Evolutionary conservation across 331 rosid genomes (phyloP).

Genomic region (Pyracantha coccinea): DNA sequence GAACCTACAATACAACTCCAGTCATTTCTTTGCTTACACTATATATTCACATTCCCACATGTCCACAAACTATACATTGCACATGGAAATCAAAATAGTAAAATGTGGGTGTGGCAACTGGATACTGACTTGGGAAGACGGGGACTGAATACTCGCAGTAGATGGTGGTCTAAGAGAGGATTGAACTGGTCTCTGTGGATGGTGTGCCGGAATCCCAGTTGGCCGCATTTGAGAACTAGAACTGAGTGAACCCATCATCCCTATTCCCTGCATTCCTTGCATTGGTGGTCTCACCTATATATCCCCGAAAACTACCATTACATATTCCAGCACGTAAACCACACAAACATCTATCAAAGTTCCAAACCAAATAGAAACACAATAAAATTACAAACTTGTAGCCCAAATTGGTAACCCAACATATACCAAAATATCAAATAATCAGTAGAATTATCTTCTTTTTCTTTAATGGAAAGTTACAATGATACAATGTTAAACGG

Average conservation of each 20-base stretch:
- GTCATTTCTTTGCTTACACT: not conserved
- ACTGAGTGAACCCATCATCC: slow-evolving; percentile 72
- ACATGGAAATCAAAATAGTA: not conserved
- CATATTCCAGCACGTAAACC: slow-evolving; percentile 3
- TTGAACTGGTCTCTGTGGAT: slow-evolving; percentile 66
- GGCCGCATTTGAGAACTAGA: slow-evolving; percentile 73
- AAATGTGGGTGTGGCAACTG: not conserved
- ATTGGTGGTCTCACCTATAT: slow-evolving; percentile 53
- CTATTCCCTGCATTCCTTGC: slow-evolving; percentile 62
- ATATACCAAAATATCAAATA: not conserved
- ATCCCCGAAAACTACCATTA: not conserved
- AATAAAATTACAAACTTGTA: not conserved
- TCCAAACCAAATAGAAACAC: not conserved
- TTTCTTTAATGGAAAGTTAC: not conserved
- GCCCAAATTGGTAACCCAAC: not conserved
- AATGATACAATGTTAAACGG: not conserved
- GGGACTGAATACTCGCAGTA: slow-evolving; percentile 42
- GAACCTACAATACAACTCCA: not conserved
- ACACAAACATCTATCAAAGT: slow-evolving; percentile 5
- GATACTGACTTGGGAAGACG: slow-evolving; percentile 71
- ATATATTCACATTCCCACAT: not conserved
- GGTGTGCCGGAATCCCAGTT: slow-evolving; percentile 42
- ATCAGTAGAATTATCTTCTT: not conserved
- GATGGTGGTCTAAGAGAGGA: slow-evolving; percentile 67
- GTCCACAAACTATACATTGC: not conserved